These are phyloP conservation scores for Fusarium cyanostomum DNA, from an alignment of 2,329 filamentous ascomycete genomes.

Conservation along the genomic window DNA sequence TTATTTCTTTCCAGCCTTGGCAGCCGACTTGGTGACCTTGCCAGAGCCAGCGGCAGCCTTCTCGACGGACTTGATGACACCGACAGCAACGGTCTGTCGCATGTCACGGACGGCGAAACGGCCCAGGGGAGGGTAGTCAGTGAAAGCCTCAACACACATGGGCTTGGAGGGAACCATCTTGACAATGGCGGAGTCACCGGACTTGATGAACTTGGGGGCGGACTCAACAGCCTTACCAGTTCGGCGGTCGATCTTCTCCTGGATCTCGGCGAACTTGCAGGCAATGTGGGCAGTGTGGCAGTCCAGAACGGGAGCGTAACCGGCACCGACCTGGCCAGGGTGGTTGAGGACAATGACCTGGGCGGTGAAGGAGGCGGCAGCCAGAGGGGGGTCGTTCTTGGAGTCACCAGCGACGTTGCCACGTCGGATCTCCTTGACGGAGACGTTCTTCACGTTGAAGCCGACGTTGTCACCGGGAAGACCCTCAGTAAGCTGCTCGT, in stretches of 20 bases:
- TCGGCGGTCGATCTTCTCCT: constrained; percentile 99
- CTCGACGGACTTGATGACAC: constrained; percentile 91
- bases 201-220: constrained; percentile 99
- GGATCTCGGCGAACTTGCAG: constrained; percentile 99
- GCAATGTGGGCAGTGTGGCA: constrained; percentile 99
- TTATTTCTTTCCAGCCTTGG: constrained; percentile 82
- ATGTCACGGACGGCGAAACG: constrained; percentile 99
- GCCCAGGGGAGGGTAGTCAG: constrained; percentile 98
- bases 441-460: constrained; percentile 99
- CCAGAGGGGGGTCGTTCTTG: constrained; percentile 98
- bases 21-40: constrained; percentile 78
- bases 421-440: constrained; percentile 99
- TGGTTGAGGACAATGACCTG: constrained; percentile 99
- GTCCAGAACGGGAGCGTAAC: constrained; percentile 98
- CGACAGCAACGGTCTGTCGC: constrained; percentile 88
- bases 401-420: constrained; percentile 99
- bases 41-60: constrained; percentile 66
- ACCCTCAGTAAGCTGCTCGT: constrained; percentile 98
- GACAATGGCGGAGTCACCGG: constrained; percentile 99
- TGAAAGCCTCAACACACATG: constrained; percentile 99
- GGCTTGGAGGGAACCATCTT: constrained; percentile 99
- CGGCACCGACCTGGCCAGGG: constrained; percentile 98
- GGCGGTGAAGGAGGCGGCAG: constrained; percentile 94
- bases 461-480: constrained; percentile 99
- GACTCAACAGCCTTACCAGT: constrained; percentile 96